Conservation (phyloP, 768 basidiomycete species). For the Mycena floridula region DNA sequence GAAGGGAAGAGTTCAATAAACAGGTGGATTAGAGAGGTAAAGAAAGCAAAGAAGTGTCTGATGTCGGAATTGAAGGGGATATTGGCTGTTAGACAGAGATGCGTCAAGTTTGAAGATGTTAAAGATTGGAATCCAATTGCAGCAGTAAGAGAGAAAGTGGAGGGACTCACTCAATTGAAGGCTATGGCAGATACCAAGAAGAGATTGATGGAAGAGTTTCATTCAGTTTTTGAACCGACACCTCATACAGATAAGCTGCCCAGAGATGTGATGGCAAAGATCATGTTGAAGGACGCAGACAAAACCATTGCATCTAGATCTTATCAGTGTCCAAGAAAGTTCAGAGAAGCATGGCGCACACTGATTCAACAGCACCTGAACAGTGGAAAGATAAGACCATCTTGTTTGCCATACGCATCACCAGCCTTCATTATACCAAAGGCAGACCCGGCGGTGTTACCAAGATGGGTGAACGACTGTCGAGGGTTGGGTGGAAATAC, state of each 20-base stretch:
- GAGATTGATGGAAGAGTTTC: constrained; percentile 4
- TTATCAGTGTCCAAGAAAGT: neutral
- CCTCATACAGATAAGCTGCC: constrained; percentile 18
- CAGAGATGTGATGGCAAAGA: constrained; percentile 9
- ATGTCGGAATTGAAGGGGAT: neutral
- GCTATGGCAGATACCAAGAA: constrained; percentile 2
- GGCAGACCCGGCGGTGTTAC: neutral
- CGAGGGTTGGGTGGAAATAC: constrained; percentile 11
- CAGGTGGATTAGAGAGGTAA: neutral
- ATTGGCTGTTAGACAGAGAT: no score
- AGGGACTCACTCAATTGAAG: neutral
- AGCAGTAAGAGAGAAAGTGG: neutral
- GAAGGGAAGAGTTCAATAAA: neutral
- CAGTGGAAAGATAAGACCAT: neutral
- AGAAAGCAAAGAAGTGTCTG: neutral
- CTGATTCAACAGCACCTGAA: constrained; percentile 1
- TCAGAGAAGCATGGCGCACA: neutral
- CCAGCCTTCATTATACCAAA: neutral
- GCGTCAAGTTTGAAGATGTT: neutral
- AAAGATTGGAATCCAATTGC: neutral
- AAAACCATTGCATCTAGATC: neutral
- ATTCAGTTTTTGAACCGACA: constrained; percentile 13
- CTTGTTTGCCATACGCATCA: neutral
- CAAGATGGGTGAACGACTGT: constrained; percentile 19
- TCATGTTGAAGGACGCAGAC: constrained; percentile 16